Evolutionary conservation across 179 eudicot genomes (phyloP).

Genomic region (Dionaea muscipula): DNA sequence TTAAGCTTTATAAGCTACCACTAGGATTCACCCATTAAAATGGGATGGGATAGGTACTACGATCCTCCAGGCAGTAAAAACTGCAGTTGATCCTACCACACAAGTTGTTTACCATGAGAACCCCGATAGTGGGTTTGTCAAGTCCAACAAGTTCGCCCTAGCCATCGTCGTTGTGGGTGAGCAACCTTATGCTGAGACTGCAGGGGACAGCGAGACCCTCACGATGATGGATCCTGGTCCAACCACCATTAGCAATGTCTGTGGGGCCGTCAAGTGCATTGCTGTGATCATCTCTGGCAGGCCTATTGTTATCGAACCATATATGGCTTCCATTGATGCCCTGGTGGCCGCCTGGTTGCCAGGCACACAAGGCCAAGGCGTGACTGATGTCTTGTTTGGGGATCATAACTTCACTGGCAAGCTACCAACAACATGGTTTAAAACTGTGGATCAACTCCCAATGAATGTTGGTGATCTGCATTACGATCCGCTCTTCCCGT

Average conservation of each 20-base stretch:
- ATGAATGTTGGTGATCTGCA: constrained; percentile 36
- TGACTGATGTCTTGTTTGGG: constrained; percentile 47
- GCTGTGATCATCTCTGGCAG: constrained; percentile 39
- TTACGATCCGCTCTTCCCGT: constrained; percentile 47
- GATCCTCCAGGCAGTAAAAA: constrained; percentile 31
- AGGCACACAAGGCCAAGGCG: constrained; percentile 50
- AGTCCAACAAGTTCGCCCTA: constrained; percentile 24
- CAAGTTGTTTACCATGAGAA: constrained; percentile 33
- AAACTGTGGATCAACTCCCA: constrained; percentile 42
- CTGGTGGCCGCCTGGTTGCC: constrained; percentile 51
- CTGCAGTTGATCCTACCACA: constrained; percentile 33
- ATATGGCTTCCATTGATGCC: constrained; percentile 27
- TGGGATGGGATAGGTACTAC: constrained; percentile 31
- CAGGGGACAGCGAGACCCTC: constrained; percentile 37
- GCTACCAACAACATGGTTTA: constrained; percentile 45
- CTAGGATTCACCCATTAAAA: too few relatives aligned
- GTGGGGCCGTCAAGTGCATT: constrained; percentile 33
- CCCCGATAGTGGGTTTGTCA: constrained; percentile 22
- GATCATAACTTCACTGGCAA: constrained; percentile 30
- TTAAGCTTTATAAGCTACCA: too few relatives aligned
- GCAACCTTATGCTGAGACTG: constrained; percentile 42
- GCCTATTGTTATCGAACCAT: constrained; percentile 39
- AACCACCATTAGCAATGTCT: constrained; percentile 25
- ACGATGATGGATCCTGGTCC: constrained; percentile 39
- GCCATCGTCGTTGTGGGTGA: constrained; percentile 54